phyloP scores from a whole-genome alignment of 73 alveolate genomes.

The Diophrys appendiculata region DNA sequence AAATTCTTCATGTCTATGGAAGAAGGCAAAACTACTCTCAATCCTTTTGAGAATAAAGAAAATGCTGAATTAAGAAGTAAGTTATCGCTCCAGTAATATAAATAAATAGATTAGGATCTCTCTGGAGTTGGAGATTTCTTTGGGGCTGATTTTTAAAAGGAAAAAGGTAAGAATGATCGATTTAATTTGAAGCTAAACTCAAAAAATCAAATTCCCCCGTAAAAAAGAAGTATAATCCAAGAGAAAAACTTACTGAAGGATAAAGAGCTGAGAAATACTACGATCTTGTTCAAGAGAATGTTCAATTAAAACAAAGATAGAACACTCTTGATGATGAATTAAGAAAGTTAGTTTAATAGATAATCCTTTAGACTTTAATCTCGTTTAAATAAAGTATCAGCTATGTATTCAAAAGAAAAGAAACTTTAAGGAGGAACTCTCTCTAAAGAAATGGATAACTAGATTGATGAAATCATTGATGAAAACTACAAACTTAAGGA shows the following conservation, averaged over 20 bases:
- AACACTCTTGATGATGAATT: constrained; percentile 48
- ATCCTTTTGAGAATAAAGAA: neutral
- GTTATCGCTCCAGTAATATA: neutral
- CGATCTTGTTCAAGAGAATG: constrained; percentile 42
- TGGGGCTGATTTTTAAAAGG: neutral
- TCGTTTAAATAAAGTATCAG: constrained; percentile 25
- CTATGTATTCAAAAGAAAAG: constrained; percentile 25
- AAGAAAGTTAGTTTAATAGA: constrained; percentile 20
- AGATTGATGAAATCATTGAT: constrained; percentile 41
- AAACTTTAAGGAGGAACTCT: constrained; percentile 28
- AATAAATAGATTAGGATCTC: neutral
- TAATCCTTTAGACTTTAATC: too few relatives aligned
- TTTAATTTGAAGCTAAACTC: too few relatives aligned
- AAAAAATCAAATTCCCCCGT: too few relatives aligned
- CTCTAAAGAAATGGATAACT: constrained; percentile 25
- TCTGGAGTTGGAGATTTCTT: neutral
- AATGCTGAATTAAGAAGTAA: neutral
- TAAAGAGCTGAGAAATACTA: constrained; percentile 40
- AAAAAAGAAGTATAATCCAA: too few relatives aligned
- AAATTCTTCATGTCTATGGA: constrained; percentile 45
- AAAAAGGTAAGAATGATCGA: neutral
- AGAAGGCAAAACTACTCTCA: neutral
- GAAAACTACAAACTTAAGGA: constrained; percentile 45
- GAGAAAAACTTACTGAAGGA: constrained; percentile 21
- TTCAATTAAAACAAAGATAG: constrained; percentile 26